These are phyloP conservation scores for Pinus albicaulis DNA, from an alignment of 75 land plant species.

Conservation along the genomic window DNA sequence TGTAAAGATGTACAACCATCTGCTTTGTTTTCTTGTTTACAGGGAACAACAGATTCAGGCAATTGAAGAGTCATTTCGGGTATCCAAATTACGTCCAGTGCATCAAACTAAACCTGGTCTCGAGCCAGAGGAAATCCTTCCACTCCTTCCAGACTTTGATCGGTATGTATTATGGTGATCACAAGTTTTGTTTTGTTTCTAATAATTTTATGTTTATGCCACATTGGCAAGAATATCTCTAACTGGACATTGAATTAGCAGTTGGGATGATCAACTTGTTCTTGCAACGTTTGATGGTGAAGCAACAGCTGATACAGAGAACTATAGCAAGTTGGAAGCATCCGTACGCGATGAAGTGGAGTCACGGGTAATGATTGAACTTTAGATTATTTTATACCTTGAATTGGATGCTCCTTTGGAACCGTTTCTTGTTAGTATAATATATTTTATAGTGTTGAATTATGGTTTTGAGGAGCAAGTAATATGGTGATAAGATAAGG, in stretches of 20 bases:
- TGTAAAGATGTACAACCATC: not conserved
- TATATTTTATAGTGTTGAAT: not conserved
- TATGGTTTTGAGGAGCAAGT: not conserved
- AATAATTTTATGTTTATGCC: not conserved
- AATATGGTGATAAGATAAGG: not conserved
- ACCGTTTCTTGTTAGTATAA: too few relatives aligned
- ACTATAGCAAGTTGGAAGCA: conserved; percentile 57
- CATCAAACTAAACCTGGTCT: conserved; percentile 81
- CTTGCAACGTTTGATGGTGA: conserved; percentile 78
- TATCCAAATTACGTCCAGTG: conserved; percentile 65
- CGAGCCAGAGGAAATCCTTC: conserved; percentile 68
- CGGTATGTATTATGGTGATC: conserved; percentile 42
- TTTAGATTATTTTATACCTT: not conserved
- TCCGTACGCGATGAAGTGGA: conserved; percentile 73
- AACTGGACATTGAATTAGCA: conserved; percentile 18
- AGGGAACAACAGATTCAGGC: conserved; percentile 89
- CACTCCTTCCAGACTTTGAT: conserved; percentile 84
- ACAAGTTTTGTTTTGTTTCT: not conserved
- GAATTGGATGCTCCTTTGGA: not conserved
- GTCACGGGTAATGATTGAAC: conserved; percentile 45
- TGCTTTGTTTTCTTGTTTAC: conserved; percentile 7
- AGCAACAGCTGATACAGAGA: conserved; percentile 85
- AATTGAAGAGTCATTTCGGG: conserved; percentile 89
- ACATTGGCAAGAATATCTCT: not conserved
- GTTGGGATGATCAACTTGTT: conserved; percentile 79